Evolutionary conservation across 2,329 filamentous ascomycete genomes (phyloP).

Genomic region (Colletotrichum magnum): DNA sequence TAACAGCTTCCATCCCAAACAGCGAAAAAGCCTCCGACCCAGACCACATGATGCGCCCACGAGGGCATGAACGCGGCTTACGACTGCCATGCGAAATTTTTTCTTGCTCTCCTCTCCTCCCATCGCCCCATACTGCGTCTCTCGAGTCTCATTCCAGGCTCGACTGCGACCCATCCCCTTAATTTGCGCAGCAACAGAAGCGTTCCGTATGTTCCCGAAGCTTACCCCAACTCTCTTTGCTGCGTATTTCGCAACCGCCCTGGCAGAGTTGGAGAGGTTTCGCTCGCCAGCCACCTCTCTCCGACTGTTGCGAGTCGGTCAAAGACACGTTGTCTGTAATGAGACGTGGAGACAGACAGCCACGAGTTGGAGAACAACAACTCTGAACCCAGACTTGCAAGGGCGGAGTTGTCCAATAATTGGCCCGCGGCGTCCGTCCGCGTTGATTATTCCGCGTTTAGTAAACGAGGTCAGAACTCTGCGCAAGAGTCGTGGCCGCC

Average conservation of each 20-base stretch:
- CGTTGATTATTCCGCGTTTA: no score
- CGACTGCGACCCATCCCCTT: no score
- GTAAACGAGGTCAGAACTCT: no score
- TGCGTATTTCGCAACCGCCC: not conserved
- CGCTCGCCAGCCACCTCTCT: no score
- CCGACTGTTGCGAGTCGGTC: no score
- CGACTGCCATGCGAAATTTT: conserved; percentile 4
- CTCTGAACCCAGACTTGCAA: not conserved
- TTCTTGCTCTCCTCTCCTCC: not conserved
- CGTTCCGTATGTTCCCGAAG: not conserved
- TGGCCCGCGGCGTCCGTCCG: no score
- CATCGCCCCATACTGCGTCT: not conserved
- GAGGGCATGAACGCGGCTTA: not conserved
- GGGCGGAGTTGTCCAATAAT: not conserved
- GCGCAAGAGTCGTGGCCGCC: no score
- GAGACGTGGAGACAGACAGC: not conserved
- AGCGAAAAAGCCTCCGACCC: conserved; percentile 22
- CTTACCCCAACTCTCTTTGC: not conserved
- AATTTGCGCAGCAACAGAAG: no score
- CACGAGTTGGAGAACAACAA: not conserved
- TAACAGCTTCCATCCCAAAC: conserved; percentile 14
- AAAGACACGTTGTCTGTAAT: no score
- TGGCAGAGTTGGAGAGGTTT: not conserved
- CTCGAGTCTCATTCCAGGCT: not conserved
- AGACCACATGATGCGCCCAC: conserved; percentile 21